Percentiles rank a stretch among this genome's conserved stretches.
These are phyloP conservation scores for Rhododendron henanense DNA, from an alignment of 148 eudicot genomes.

Conservation along the genomic window DNA sequence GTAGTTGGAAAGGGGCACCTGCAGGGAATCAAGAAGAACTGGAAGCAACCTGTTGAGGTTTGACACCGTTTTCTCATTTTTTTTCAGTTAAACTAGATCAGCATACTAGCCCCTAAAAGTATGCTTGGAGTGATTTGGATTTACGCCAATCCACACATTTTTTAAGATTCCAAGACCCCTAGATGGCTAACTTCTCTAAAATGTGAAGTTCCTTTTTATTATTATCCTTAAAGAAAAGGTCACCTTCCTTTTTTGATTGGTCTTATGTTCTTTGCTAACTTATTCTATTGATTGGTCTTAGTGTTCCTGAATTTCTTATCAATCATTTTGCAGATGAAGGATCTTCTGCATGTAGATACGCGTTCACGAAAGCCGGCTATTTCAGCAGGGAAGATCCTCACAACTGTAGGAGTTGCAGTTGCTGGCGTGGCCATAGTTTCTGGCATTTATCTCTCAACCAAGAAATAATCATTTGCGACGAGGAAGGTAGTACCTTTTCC, in stretches of 20 bases:
- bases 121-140: neutral
- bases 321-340: constrained; percentile 41
- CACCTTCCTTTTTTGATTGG: neutral
- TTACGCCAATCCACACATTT: no score
- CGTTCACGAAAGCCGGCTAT: constrained; percentile 37
- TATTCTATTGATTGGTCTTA: no score
- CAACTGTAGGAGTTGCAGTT: constrained; percentile 65
- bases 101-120: neutral
- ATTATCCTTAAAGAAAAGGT: no score
- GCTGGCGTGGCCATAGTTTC: constrained; percentile 75
- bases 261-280: no score
- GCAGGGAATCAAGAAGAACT: constrained; percentile 72
- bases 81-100: neutral
- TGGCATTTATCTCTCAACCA: constrained; percentile 64
- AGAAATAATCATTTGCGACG: constrained; percentile 34
- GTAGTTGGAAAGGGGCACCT: constrained; percentile 97
- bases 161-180: neutral
- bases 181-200: neutral
- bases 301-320: neutral
- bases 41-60: constrained; percentile 89
- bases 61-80: neutral
- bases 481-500: neutral
- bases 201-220: neutral
- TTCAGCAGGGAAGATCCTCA: constrained; percentile 44
- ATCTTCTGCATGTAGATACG: constrained; percentile 44